Evolutionary conservation across 2,329 filamentous ascomycete genomes (phyloP), one percentile per base, ranked within the genome.

Genomic region (Cladosporium austrohemisphaericum): DNA sequence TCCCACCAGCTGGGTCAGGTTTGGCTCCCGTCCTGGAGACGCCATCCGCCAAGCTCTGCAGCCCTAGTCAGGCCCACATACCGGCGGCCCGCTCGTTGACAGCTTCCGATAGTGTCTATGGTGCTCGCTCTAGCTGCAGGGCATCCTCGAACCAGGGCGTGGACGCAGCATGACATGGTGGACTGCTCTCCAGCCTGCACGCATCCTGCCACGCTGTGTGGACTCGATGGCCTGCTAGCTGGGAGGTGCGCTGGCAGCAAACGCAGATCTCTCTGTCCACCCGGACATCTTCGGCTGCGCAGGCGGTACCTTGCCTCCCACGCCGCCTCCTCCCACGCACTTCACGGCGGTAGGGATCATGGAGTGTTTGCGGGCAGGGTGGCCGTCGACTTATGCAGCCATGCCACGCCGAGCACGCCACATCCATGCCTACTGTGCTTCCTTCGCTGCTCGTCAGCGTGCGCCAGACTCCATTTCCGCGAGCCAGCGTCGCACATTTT

Each of bases 241-340:
- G 36, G 20, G 11, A 16, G 4, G 35, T n/a, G n/a, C n/a, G n/a
- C n/a, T n/a, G n/a, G n/a, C n/a, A n/a, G n/a, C n/a, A n/a, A n/a
- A n/a, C n/a, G n/a, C n/a, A n/a, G n/a, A n/a, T n/a, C n/a, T n/a
- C n/a, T n/a, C n/a, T n/a, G n/a, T n/a, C n/a, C n/a, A n/a, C n/a
- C n/a, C 37, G 37, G 37, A 40, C 37, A 40, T 40, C 37, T 40
- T 40, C 37, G 37, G 37, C 23, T 14, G 13, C n/a, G 36, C 20
- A 16, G 35, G 13, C 11, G 7, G 13, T 20, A 25, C 13, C 18
- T 23, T 20, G 7, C 20, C 35, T 16, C 36, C 19, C 5, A 6
- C n/a, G n/a, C n/a, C n/a, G n/a, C 23, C 18, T 18, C 16, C n/a
- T 16, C n/a, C 3, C 37, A 40, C 23, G 37, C 37, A n/a, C 37